Evolutionary conservation across 208 protist genomes (phyloP).

Genomic region (Acanthamoeba lenticulata): DNA sequence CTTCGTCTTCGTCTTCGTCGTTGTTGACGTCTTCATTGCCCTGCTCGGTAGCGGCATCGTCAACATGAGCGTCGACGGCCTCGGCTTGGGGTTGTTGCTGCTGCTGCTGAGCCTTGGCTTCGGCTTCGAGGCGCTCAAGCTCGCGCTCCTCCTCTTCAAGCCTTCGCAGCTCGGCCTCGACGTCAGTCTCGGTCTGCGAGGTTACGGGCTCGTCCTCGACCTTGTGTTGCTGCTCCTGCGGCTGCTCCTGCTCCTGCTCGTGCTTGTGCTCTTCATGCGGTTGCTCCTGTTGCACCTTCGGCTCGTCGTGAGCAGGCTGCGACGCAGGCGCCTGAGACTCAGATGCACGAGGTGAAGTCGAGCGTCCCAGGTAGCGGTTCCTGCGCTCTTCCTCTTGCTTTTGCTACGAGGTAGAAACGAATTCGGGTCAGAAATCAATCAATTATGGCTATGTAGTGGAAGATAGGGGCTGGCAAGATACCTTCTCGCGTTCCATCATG

Average conservation of each 20-base stretch:
- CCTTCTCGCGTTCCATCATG: constrained; percentile 45
- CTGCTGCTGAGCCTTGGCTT: neutral
- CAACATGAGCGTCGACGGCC: neutral
- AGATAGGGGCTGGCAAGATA: neutral
- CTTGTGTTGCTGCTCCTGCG: neutral
- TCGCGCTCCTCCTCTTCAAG: neutral
- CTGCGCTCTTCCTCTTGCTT: constrained; percentile 58
- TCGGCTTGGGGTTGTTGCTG: neutral
- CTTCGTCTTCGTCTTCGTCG: neutral
- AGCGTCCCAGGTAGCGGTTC: neutral
- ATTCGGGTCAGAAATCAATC: neutral
- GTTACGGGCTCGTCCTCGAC: neutral
- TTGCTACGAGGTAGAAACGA: neutral
- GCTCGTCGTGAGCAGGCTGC: neutral
- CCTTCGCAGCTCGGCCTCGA: neutral
- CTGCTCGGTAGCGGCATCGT: neutral
- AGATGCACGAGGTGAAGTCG: no score
- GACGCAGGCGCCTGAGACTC: neutral
- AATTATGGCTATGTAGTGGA: neutral
- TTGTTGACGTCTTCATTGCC: neutral
- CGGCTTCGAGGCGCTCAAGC: neutral
- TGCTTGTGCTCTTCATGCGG: neutral
- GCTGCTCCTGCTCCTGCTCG: neutral
- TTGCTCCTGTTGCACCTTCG: neutral
- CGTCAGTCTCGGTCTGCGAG: neutral